Percentiles rank a stretch among this genome's conserved stretches.
phyloP scores from a whole-genome alignment of 2,329 filamentous ascomycete genomes.

The Sporothrix sp. region DNA sequence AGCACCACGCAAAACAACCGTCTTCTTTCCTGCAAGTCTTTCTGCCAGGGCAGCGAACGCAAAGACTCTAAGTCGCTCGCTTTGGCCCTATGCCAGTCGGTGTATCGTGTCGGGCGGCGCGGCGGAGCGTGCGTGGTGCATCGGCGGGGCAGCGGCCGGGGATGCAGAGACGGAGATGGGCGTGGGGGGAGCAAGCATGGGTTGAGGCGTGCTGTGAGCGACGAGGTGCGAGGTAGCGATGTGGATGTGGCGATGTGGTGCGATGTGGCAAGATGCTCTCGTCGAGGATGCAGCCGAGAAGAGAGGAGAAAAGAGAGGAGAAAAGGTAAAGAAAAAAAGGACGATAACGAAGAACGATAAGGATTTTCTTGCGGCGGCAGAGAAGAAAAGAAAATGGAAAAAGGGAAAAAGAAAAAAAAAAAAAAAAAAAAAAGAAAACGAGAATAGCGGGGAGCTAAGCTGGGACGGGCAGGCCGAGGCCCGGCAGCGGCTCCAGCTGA shows the following conservation, averaged over 20 bases:
- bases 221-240: background rate
- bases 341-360: background rate
- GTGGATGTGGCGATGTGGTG: background rate
- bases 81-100: constrained; percentile 29
- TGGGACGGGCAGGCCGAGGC: too few species aligned
- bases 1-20: too few species aligned
- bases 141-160: constrained; percentile 35
- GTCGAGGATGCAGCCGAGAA: background rate
- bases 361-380: background rate
- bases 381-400: background rate
- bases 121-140: background rate
- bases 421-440: background rate
- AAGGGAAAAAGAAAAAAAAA: background rate
- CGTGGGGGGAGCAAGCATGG: constrained; percentile 19
- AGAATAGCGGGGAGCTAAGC: too few species aligned
- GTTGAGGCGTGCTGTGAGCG: background rate
- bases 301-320: background rate
- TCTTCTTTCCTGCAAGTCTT: constrained; percentile 36
- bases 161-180: constrained; percentile 21
- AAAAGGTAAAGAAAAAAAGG: background rate
- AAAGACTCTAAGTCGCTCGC: constrained; percentile 60
- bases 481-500: too few species aligned
- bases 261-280: too few species aligned
- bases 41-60: constrained; percentile 51
- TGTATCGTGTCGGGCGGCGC: constrained; percentile 5